phyloP scores from a whole-genome alignment of 169 alveolate species.

The Plasmodium yoelii region DNA sequence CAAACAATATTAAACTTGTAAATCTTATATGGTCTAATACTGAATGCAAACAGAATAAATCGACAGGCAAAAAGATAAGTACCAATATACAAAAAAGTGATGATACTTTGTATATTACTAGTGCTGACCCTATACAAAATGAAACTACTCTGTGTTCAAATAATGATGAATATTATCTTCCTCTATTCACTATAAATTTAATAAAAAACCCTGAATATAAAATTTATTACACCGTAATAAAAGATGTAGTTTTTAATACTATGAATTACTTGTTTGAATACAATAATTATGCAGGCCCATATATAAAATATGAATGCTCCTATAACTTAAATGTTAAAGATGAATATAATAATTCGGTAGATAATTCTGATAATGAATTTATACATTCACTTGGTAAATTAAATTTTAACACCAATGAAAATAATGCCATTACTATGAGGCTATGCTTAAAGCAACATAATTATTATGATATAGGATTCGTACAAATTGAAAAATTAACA shows the following conservation, averaged over 20 bases:
- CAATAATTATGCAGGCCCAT: slow-evolving; percentile 49
- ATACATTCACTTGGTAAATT: slow-evolving; percentile 14
- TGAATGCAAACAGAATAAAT: slow-evolving; percentile 11
- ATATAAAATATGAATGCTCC: slow-evolving; percentile 65
- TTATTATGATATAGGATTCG: slow-evolving; percentile 50
- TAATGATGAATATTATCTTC: slow-evolving; percentile 2
- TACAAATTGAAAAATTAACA: slow-evolving; percentile 21
- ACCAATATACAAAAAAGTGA: slow-evolving; percentile 16
- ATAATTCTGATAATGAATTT: slow-evolving; percentile 40
- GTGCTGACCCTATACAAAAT: slow-evolving; percentile 26
- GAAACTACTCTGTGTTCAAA: slow-evolving; percentile 46
- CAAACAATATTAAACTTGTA: slow-evolving; percentile 13
- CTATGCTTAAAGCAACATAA: slow-evolving; percentile 43
- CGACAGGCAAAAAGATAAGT: background rate
- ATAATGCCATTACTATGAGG: slow-evolving; percentile 52
- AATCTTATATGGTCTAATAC: slow-evolving; percentile 33
- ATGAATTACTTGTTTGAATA: slow-evolving; percentile 7
- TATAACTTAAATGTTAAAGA: slow-evolving; percentile 10
- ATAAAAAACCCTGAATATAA: slow-evolving; percentile 19
- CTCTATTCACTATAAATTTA: slow-evolving; percentile 21
- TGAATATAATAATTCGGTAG: slow-evolving; percentile 34
- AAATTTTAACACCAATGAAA: slow-evolving; percentile 12
- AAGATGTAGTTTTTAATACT: slow-evolving; percentile 27
- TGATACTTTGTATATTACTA: slow-evolving; percentile 33
- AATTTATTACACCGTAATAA: slow-evolving; percentile 33